Percentiles rank a stretch among this genome's conserved stretches.
Conservation (phyloP, 495 filamentous ascomycete species). For the Geopyxis carbonaria region DNA sequence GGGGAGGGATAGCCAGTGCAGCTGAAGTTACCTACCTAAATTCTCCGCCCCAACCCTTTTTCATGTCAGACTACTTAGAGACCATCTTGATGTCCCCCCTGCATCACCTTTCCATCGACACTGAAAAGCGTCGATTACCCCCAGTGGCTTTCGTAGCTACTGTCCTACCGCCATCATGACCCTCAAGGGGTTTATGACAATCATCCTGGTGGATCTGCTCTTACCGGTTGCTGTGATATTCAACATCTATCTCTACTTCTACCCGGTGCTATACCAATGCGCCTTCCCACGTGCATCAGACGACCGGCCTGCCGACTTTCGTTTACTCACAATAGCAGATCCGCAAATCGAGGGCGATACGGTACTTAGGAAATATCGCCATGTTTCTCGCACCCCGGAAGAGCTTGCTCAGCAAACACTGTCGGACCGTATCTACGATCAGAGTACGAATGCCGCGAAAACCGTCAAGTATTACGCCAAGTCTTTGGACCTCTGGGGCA, state of each 20-base stretch:
- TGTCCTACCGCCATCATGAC: constrained; percentile 26
- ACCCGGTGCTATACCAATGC: constrained; percentile 68
- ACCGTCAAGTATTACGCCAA: constrained; percentile 35
- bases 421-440: not conserved
- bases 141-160: no score
- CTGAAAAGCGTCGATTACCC: no score
- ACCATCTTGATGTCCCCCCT: no score
- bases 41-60: no score
- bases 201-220: constrained; percentile 33
- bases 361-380: constrained; percentile 36
- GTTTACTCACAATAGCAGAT: constrained; percentile 79
- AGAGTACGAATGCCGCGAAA: not conserved
- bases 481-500: constrained; percentile 70
- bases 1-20: no score
- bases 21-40: no score
- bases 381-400: not conserved
- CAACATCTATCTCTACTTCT: constrained; percentile 71
- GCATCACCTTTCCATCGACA: no score
- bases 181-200: constrained; percentile 24
- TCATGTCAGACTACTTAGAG: no score
- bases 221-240: constrained; percentile 50
- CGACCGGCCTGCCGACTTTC: constrained; percentile 47
- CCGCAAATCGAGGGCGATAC: constrained; percentile 92
- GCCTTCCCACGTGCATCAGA: constrained; percentile 50
- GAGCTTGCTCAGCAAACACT: not conserved